These are phyloP conservation scores for Micromonas commoda DNA, from an alignment of 139 green algal genomes.

Conservation along the genomic window DNA sequence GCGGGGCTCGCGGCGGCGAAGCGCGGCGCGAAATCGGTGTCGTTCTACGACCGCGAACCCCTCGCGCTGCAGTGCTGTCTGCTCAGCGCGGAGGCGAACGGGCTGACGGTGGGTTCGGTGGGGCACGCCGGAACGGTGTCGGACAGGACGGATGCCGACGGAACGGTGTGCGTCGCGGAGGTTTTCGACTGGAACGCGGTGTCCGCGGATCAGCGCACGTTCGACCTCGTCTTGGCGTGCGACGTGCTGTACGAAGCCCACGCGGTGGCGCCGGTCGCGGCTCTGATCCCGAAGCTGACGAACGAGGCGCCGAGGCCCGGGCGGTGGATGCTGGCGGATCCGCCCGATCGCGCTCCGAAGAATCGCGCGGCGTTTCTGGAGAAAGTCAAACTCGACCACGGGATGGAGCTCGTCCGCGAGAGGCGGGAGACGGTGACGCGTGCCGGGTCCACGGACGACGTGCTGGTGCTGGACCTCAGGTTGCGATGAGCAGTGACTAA, in stretches of 20 bases:
- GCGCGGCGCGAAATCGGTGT: constrained; percentile 15
- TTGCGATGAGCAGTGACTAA: not conserved
- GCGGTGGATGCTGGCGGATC: constrained; percentile 7
- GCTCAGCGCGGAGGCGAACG: constrained; percentile 43
- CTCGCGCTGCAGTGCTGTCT: constrained; percentile 67
- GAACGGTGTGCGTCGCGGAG: not conserved
- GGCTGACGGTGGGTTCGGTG: constrained; percentile 14
- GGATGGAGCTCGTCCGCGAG: too few species aligned
- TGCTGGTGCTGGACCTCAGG: not conserved
- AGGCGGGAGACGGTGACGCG: not conserved
- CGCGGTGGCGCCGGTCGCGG: constrained; percentile 49
- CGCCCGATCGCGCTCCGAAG: constrained; percentile 20
- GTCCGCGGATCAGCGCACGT: constrained; percentile 13
- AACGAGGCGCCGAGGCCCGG: not conserved
- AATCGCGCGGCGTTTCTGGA: constrained; percentile 13
- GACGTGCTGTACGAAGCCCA: constrained; percentile 61
- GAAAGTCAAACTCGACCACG: too few species aligned
- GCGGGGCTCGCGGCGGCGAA: not conserved
- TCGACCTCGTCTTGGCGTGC: constrained; percentile 59
- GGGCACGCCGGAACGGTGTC: too few species aligned
- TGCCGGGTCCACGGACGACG: not conserved
- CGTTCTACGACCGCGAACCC: constrained; percentile 60
- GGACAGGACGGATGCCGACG: too few species aligned
- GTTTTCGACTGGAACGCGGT: constrained; percentile 20
- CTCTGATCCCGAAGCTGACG: constrained; percentile 41